Conservation (phyloP, 169 alveolate genomes). For the Theileria orientalis region DNA sequence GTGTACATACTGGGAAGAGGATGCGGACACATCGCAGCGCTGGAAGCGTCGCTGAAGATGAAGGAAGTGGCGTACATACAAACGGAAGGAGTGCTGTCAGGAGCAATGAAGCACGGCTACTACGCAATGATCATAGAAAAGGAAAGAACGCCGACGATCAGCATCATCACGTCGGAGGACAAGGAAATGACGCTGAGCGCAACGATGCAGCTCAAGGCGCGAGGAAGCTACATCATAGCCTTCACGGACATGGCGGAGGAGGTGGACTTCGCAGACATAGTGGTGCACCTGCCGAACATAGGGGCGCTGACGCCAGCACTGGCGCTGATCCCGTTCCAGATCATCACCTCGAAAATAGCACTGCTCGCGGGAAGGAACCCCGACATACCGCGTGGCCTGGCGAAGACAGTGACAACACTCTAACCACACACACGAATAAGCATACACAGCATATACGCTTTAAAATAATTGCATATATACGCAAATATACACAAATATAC, state of each 20-base stretch:
- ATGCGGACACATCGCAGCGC: slow-evolving; percentile 90
- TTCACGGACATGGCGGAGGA: slow-evolving; percentile 83
- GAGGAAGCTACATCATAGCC: slow-evolving; percentile 90
- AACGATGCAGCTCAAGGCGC: slow-evolving; percentile 89
- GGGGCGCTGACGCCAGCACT: slow-evolving; percentile 83
- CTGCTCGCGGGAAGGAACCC: slow-evolving; percentile 77
- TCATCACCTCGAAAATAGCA: slow-evolving; percentile 81
- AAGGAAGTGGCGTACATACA: slow-evolving; percentile 94
- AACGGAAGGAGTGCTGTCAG: slow-evolving; percentile 94
- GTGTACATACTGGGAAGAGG: slow-evolving; percentile 86
- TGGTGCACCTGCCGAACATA: slow-evolving; percentile 73
- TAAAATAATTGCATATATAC: background rate
- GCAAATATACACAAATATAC: background rate
- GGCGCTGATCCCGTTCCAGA: slow-evolving; percentile 82
- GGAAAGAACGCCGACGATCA: slow-evolving; percentile 82
- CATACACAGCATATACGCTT: background rate
- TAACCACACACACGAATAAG: slow-evolving; percentile 1
- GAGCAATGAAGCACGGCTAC: slow-evolving; percentile 95
- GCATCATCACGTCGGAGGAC: slow-evolving; percentile 88
- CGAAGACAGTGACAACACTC: slow-evolving; percentile 80
- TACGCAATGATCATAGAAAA: slow-evolving; percentile 89
- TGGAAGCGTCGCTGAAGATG: slow-evolving; percentile 95
- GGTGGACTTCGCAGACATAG: slow-evolving; percentile 80
- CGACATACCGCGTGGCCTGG: slow-evolving; percentile 85
- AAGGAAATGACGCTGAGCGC: slow-evolving; percentile 83